A percentile compares a stretch with the other conserved stretches of the same genome.
Evolutionary conservation across 2,329 filamentous ascomycete genomes (phyloP).

Genomic region (Colletotrichum tropicicola): DNA sequence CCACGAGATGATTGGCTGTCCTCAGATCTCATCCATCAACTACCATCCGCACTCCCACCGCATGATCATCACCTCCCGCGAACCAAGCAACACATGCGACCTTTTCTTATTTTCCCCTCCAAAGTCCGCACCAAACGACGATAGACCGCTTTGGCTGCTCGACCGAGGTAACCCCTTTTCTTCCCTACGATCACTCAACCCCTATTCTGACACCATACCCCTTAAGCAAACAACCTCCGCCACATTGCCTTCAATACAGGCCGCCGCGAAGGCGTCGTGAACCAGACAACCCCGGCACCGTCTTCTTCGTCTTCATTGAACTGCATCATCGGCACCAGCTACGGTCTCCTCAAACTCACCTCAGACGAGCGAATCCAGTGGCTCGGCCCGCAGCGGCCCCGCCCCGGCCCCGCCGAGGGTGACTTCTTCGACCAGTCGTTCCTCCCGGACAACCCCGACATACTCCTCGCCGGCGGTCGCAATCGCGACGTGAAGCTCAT

Average conservation of each 20-base stretch:
- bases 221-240: slow-evolving; percentile 42
- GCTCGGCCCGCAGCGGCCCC: slow-evolving; percentile 40
- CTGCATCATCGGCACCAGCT: slow-evolving; percentile 58
- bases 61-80: slow-evolving; percentile 52
- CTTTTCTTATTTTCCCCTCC: slow-evolving; percentile 50
- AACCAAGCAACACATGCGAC: slow-evolving; percentile 40
- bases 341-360: slow-evolving; percentile 53
- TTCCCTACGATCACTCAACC: not conserved
- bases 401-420: slow-evolving; percentile 24
- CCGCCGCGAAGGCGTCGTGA: slow-evolving; percentile 42
- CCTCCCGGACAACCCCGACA: slow-evolving; percentile 48
- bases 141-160: slow-evolving; percentile 48
- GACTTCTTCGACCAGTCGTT: slow-evolving; percentile 62
- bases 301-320: slow-evolving; percentile 44
- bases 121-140: slow-evolving; percentile 36
- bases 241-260: slow-evolving; percentile 40
- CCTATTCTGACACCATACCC: not conserved
- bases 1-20: slow-evolving; percentile 47
- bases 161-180: slow-evolving; percentile 30
- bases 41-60: slow-evolving; percentile 53
- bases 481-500: slow-evolving; percentile 54
- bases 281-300: slow-evolving; percentile 53
- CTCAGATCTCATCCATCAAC: slow-evolving; percentile 55
- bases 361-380: slow-evolving; percentile 42
- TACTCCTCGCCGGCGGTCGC: slow-evolving; percentile 62